phyloP scores from a whole-genome alignment of 2,329 filamentous ascomycete species.

The Thielaviopsis punctulata region DNA sequence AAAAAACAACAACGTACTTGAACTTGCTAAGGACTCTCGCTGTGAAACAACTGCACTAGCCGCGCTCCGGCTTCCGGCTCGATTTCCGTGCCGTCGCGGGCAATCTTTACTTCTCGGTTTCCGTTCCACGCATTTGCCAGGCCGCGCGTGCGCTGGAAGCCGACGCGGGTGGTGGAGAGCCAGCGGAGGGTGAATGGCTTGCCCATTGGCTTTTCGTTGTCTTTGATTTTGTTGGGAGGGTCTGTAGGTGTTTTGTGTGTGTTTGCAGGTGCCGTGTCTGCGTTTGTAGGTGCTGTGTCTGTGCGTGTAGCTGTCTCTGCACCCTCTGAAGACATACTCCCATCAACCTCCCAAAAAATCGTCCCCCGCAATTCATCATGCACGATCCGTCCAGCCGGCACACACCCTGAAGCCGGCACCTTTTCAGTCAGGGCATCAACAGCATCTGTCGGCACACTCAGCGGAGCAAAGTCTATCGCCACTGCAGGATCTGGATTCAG shows the following conservation, averaged over 20 bases:
- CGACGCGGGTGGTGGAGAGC: slow-evolving; percentile 66
- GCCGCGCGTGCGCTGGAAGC: slow-evolving; percentile 77
- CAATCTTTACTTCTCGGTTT: slow-evolving; percentile 90
- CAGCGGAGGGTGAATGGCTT: slow-evolving; percentile 86
- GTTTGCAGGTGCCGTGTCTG: too few relatives aligned
- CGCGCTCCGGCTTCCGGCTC: slow-evolving; percentile 66
- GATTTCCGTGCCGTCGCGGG: slow-evolving; percentile 81
- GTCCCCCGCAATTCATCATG: slow-evolving; percentile 87
- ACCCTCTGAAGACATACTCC: too few relatives aligned
- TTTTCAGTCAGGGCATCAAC: slow-evolving; percentile 56
- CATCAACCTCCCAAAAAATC: slow-evolving; percentile 75
- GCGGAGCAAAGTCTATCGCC: slow-evolving; percentile 51
- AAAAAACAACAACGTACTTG: background rate
- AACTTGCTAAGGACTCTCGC: slow-evolving; percentile 13
- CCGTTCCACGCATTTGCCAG: slow-evolving; percentile 89
- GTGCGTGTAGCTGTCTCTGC: too few relatives aligned
- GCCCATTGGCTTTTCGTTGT: slow-evolving; percentile 24
- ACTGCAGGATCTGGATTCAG: slow-evolving; percentile 63
- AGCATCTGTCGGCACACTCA: slow-evolving; percentile 40
- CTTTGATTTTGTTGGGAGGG: too few relatives aligned
- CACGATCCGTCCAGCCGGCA: slow-evolving; percentile 72
- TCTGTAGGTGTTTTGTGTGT: too few relatives aligned
- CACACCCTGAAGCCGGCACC: slow-evolving; percentile 60
- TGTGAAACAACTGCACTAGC: slow-evolving; percentile 64
- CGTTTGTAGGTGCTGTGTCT: too few relatives aligned